Conservation (phyloP, 2,329 filamentous ascomycete genomes). For the Fusarium tupiense region DNA sequence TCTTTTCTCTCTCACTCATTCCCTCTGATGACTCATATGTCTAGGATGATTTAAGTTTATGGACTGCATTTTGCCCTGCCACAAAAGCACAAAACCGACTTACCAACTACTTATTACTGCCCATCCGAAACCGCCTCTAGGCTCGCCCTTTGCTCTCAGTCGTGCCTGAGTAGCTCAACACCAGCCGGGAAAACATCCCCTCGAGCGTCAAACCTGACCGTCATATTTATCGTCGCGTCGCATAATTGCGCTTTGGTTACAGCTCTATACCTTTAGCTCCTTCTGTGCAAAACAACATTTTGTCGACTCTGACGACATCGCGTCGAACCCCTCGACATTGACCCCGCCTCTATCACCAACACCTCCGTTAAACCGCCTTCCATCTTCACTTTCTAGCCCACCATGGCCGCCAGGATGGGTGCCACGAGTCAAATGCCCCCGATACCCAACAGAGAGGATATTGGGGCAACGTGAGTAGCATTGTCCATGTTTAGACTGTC, state of each 20-base stretch:
- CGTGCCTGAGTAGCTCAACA: constrained; percentile 17
- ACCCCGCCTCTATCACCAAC: constrained; percentile 40
- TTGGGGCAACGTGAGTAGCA: constrained; percentile 58
- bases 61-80: constrained; percentile 6
- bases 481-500: not conserved
- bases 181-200: constrained; percentile 9
- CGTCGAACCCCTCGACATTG: constrained; percentile 38
- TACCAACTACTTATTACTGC: not conserved
- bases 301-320: constrained; percentile 36
- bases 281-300: not conserved
- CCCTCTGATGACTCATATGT: constrained; percentile 35
- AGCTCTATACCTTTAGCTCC: not conserved
- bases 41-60: constrained; percentile 13
- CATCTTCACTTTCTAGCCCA: constrained; percentile 29
- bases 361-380: constrained; percentile 30
- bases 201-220: not conserved
- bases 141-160: constrained; percentile 2
- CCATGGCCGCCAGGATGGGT: constrained; percentile 51
- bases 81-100: not conserved
- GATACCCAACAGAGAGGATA: constrained; percentile 70
- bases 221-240: not conserved
- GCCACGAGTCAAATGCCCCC: constrained; percentile 61
- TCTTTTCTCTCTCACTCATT: constrained; percentile 18
- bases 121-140: constrained; percentile 8
- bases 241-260: not conserved